Base-by-base conservation (phyloP, 164 flowering plant genomes). In the Stephania yunnanensis region DNA sequence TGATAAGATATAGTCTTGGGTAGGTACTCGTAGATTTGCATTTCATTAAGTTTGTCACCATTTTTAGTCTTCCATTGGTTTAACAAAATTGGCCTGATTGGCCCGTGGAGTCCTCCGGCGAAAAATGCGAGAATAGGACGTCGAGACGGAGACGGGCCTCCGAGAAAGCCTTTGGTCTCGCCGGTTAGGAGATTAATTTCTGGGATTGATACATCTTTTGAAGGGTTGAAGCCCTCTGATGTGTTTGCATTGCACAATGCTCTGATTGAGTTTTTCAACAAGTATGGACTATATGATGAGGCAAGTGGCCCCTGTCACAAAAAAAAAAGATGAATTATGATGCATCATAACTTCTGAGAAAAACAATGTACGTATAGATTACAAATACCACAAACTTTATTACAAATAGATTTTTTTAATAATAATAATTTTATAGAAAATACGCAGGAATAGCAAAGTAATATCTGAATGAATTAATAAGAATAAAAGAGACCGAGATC, bases 221-320 rank as follows among this genome's bases (percentile, higher is more conserved):
- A 20, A 8, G 73, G 73, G 48, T 71, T 7, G 73, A 71, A 71
- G 20, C 73, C 73, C 29, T 71, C 73, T 0, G 73, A 71, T 15
- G 73, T 71, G 52, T 71, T 71, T 48, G 73, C 73, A 46, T 71
- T 71, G 42, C 73, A 71, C 8, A 71, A 22, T n/a, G 36, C 73
- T 7, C 73, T 71, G 29, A 71, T 71, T 7, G 73, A 71, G 8
- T 71, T 71, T 13, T 11, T 46, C 31, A 20, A 48, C 52, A 71
- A n/a, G 1, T 46, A 4, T 6, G 73, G 58, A 71, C 19, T 7
- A 15, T 10, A 25, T 7, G 73, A 46, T 29, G 73, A 48, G 22
- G 55, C 52, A 17, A 3, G 29, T 2, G 73, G 73, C 22, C 25
- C 73, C 55, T 46, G 17, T 19, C 0, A 48, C 53, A 2, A 48